Evolutionary conservation across 208 protist genomes (phyloP), one percentile per base, ranked within the genome.

Genomic region (Wallacemonas sp.): DNA sequence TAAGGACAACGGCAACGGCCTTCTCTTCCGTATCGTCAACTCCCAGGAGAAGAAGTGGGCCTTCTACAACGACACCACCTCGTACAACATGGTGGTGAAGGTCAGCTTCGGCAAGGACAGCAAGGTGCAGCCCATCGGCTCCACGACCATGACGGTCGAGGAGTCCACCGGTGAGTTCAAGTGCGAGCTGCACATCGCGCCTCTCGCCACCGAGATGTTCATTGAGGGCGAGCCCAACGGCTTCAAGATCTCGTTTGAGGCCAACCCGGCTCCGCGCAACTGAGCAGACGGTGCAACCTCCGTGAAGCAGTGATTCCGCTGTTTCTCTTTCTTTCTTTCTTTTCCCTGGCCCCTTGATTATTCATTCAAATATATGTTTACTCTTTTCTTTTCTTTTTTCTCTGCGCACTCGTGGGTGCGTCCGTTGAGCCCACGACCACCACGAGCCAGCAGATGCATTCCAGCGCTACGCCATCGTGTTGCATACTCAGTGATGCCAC

Each of bases 61-160:
- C 61, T 93, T 91, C 66, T 93, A 93, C 76, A 93, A 93, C 70
- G 87, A 93, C 67, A 91, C 87, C 38, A 86, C 67, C 22, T 77
- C 77, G 54, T 93, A 91, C 82, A 79, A 81, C 57, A 91, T 93
- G 84, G 39, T 74, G 42, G 79, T 93, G 50, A 86, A 82, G 66
- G 84, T 91, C 2, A 66, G 66, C 23, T 93, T 93, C 66, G 84
- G 81, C 65, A 86, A 87, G 76, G 81, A 89, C 73, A 87, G 82
- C 73, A 72, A 82, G 59, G 68, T 93, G 39, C 41, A 78, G 52
- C 42, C 85, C 16, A 54, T 91, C 33, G 85, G 85, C 54, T 81
- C 76, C 52, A 90, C 88, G 3, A 76, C 33, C 45, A 76, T 88
- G 78, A 72, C 76, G 41, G 72, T 23, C 31, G 79, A 87, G 64